These are phyloP conservation scores for Picochlorum sp. DNA, from an alignment of 139 green algal species.

Conservation along the genomic window DNA sequence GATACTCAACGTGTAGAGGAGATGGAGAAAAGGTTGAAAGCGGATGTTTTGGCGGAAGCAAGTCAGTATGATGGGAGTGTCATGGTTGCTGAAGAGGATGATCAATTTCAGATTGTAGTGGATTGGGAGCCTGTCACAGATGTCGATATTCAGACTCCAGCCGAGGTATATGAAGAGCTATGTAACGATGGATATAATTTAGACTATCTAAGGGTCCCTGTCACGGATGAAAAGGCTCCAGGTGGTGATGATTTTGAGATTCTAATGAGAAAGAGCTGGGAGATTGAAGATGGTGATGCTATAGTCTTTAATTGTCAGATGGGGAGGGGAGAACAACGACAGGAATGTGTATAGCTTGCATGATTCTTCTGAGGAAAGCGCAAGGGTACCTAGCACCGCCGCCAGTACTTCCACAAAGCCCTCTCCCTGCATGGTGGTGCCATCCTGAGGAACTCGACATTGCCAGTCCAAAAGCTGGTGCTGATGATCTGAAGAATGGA, in stretches of 20 bases:
- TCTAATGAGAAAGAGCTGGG: slow-evolving; percentile 56
- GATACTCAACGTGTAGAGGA: slow-evolving; percentile 69
- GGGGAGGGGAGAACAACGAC: slow-evolving; percentile 88
- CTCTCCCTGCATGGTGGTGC: slow-evolving; percentile 41
- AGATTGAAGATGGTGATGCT: slow-evolving; percentile 39
- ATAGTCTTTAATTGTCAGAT: slow-evolving; percentile 98
- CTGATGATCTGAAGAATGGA: slow-evolving; percentile 36
- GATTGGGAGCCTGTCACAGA: slow-evolving; percentile 71
- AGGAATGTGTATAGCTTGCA: slow-evolving; percentile 83
- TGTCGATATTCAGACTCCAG: slow-evolving; percentile 81
- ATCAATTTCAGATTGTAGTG: slow-evolving; percentile 67
- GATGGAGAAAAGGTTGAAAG: slow-evolving; percentile 86
- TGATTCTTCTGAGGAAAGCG: slow-evolving; percentile 53
- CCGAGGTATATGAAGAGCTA: slow-evolving; percentile 68
- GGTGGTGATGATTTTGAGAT: slow-evolving; percentile 65
- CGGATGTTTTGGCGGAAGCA: slow-evolving; percentile 61
- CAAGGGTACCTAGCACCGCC: slow-evolving; percentile 5
- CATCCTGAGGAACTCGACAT: neutral
- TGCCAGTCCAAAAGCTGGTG: neutral
- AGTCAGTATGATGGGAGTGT: slow-evolving; percentile 55
- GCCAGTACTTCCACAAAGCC: slow-evolving; percentile 12
- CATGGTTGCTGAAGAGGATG: slow-evolving; percentile 82
- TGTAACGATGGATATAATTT: slow-evolving; percentile 56
- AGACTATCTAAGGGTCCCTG: slow-evolving; percentile 82
- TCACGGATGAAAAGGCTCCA: slow-evolving; percentile 94